phyloP scores from a whole-genome alignment of 345 rosid species.

The Xanthoceras sorbifolium region DNA sequence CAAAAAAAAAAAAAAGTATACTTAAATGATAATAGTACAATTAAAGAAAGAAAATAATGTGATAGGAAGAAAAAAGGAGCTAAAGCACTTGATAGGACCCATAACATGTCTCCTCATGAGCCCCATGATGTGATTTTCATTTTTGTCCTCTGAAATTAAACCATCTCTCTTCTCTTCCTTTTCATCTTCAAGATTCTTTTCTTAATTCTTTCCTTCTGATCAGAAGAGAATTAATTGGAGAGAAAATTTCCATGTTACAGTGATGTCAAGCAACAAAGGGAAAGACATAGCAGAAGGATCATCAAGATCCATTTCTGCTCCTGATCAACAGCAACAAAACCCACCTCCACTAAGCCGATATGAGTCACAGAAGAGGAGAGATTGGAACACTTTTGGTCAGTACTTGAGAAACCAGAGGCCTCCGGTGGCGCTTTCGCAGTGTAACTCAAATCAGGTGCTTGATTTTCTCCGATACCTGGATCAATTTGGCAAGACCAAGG shows the following conservation, averaged over 20 bases:
- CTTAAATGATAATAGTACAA: slow-evolving; percentile 56
- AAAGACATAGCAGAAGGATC: slow-evolving; percentile 71
- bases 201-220: slow-evolving; percentile 14
- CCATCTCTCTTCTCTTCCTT: neutral
- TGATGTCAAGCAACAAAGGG: slow-evolving; percentile 60
- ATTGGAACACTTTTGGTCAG: slow-evolving; percentile 94
- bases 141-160: slow-evolving; percentile 17
- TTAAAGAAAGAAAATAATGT: slow-evolving; percentile 58
- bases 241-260: neutral
- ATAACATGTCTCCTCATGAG: slow-evolving; percentile 54
- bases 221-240: neutral
- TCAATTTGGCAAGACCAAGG: slow-evolving; percentile 88
- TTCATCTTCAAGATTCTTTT: slow-evolving; percentile 29
- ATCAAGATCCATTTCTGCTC: slow-evolving; percentile 19
- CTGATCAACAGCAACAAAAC: slow-evolving; percentile 32
- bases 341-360: slow-evolving; percentile 70
- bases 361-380: slow-evolving; percentile 81
- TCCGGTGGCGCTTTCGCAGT: slow-evolving; percentile 68
- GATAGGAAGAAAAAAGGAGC: slow-evolving; percentile 50
- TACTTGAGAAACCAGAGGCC: slow-evolving; percentile 84
- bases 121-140: slow-evolving; percentile 40
- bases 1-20: slow-evolving; percentile 34
- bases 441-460: slow-evolving; percentile 66
- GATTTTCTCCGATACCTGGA: slow-evolving; percentile 82
- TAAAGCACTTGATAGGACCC: slow-evolving; percentile 72